These are phyloP conservation scores for Poa annua DNA, from an alignment of 176 grass and related monocot species.

Conservation along the genomic window DNA sequence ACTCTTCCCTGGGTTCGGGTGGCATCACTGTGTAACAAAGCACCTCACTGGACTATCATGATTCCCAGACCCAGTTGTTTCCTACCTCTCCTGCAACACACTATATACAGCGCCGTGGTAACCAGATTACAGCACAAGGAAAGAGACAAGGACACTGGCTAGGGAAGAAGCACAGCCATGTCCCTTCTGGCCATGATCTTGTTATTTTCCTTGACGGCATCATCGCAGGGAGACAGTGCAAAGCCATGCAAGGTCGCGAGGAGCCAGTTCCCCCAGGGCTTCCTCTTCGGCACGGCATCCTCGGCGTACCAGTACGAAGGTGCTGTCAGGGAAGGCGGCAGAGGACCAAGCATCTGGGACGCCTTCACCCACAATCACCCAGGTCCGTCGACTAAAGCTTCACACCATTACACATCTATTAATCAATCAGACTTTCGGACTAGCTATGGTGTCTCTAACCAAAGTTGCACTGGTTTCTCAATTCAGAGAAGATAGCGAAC, in stretches of 20 bases:
- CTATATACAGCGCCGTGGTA: conserved; percentile 25
- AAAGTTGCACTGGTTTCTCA: not conserved
- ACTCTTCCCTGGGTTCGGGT: not conserved
- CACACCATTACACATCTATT: not conserved
- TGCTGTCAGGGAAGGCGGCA: conserved; percentile 58
- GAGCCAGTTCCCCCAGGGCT: conserved; percentile 56
- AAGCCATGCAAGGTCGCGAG: conserved; percentile 27
- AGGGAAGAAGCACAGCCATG: conserved; percentile 30
- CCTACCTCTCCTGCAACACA: not conserved
- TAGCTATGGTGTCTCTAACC: conserved; percentile 5
- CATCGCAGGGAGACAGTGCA: not conserved
- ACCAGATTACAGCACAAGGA: not conserved
- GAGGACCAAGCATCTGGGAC: conserved; percentile 81
- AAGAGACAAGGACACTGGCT: not conserved
- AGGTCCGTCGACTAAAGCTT: conserved; percentile 39
- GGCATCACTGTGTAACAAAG: conserved; percentile 17
- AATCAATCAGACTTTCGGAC: conserved; percentile 13
- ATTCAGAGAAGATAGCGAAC: conserved; percentile 71
- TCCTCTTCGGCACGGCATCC: conserved; percentile 80
- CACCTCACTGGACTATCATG: not conserved
- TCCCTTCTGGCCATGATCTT: not conserved
- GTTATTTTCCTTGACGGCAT: not conserved
- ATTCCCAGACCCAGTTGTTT: not conserved
- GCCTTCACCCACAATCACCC: conserved; percentile 74
- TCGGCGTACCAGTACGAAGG: conserved; percentile 98